Base-by-base conservation (phyloP, 1,284 basidiomycete genomes). In the Apiotrichum porosum region DNA sequence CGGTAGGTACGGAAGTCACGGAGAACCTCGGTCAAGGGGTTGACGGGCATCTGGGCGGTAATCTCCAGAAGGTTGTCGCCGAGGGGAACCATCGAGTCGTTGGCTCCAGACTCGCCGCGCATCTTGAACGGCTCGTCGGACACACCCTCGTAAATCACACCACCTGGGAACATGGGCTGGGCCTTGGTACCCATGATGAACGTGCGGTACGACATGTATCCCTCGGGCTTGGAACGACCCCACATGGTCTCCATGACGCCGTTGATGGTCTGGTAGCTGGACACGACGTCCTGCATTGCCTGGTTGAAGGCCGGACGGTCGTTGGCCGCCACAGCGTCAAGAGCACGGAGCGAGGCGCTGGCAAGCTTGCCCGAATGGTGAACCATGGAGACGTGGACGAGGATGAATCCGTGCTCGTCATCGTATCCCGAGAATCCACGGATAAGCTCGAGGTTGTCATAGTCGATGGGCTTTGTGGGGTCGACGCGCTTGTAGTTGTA, bases 1-100 rank as follows among this genome's bases (percentile, higher is more conserved):
- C 53, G 45, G 53, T 55, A 55, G 22, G 53, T 42, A 23, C 53
- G 46, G 46, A 55, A 55, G 53, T 55, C 53, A 23, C 44, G 43
- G 40, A 55, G 49, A n/a, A 55, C 53, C 32, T 55, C 38, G 43
- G 53, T 55, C 36, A 51, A 43, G 8, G 49, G 49, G 53, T 55
- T 55, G 49, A 36, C 30, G 36, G 53, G 53, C 49, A 55, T 51
- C 35, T 46, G 34, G 32, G 37, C 24, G 14, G 53, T 55, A 33
- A 55, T 36, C 49, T 55, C 53, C 37, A 55, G 53, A n/a, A 55
- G 53, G 49, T 55, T 55, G 47, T 55, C 53, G 22, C 53, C 53
- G 34, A 55, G 49, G 3, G 53, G 53, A 2, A 55, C 49, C 53
- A 55, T 55, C 32, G 49, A 51, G 53, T 55, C 53, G 53, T 55